Evolutionary conservation across 495 filamentous ascomycete genomes (phyloP).

Genomic region (Neurospora tetraspora): DNA sequence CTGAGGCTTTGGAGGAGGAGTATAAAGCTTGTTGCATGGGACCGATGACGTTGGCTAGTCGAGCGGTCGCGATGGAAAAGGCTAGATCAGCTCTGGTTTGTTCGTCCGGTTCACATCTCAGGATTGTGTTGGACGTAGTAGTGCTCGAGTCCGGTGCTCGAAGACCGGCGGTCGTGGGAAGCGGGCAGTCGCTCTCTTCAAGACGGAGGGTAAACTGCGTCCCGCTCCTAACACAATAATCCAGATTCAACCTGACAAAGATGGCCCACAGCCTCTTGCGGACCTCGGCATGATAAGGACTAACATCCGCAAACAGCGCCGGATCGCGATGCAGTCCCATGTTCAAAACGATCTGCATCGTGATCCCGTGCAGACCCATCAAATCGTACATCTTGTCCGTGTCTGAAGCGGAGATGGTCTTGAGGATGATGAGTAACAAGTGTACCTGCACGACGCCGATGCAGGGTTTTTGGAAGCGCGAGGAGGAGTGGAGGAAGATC

Average conservation of each 20-base stretch:
- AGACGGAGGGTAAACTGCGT: slow-evolving; percentile 6
- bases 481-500: slow-evolving; percentile 4
- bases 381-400: slow-evolving; percentile 15
- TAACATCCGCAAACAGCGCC: slow-evolving; percentile 4
- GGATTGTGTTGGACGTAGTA: not conserved
- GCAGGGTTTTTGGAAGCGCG: slow-evolving; percentile 14
- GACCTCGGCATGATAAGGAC: slow-evolving; percentile 11
- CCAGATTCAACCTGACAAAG: slow-evolving; percentile 9
- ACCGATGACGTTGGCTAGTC: slow-evolving; percentile 7
- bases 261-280: slow-evolving; percentile 12
- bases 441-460: slow-evolving; percentile 14
- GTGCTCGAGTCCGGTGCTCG: not conserved
- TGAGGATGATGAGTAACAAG: slow-evolving; percentile 6
- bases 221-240: slow-evolving; percentile 16
- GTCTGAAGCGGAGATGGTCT: slow-evolving; percentile 13
- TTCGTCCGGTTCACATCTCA: not conserved
- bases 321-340: slow-evolving; percentile 17
- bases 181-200: slow-evolving; percentile 13
- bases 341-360: slow-evolving; percentile 9
- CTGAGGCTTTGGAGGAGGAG: not conserved
- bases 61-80: slow-evolving; percentile 6
- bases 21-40: slow-evolving; percentile 9
- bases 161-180: slow-evolving; percentile 2
- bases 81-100: not conserved
- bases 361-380: slow-evolving; percentile 9